A percentile compares a stretch with the other conserved stretches of the same genome.
Evolutionary conservation across 805 yeast species (phyloP).

Genomic region (Wickerhamia fluorescens): DNA sequence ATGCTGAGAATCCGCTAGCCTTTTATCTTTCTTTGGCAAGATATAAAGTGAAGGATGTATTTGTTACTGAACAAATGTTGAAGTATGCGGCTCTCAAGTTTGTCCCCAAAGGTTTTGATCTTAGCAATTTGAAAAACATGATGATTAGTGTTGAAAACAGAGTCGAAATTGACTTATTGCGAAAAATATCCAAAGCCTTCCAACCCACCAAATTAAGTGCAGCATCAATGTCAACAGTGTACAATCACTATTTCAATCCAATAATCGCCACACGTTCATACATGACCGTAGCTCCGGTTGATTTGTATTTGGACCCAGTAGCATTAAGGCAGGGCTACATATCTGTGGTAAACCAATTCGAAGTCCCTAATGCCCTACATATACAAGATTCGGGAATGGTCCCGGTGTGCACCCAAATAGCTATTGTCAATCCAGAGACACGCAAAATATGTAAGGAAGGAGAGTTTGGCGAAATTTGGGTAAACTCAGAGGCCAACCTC

Average conservation of each 20-base stretch:
- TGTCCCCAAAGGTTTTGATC: conserved; percentile 54
- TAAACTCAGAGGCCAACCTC: conserved; percentile 79
- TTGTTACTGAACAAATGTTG: conserved; percentile 77
- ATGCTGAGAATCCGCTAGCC: conserved; percentile 63
- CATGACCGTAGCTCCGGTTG: conserved; percentile 82
- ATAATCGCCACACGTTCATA: conserved; percentile 80
- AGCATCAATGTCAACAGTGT: conserved; percentile 68
- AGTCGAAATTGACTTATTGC: conserved; percentile 56
- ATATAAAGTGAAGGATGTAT: conserved; percentile 77
- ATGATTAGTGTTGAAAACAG: conserved; percentile 77
- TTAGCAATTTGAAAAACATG: conserved; percentile 65
- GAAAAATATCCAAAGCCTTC: conserved; percentile 54
- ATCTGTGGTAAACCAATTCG: conserved; percentile 68
- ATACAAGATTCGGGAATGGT: conserved; percentile 95
- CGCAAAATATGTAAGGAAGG: conserved; percentile 71
- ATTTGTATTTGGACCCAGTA: conserved; percentile 77
- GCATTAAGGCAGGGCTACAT: conserved; percentile 88
- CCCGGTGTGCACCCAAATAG: conserved; percentile 88
- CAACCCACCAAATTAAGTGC: conserved; percentile 57
- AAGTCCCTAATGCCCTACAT: conserved; percentile 60
- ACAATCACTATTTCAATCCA: conserved; percentile 75
- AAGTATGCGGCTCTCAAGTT: conserved; percentile 58
- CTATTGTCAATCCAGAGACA: conserved; percentile 94
- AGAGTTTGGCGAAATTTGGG: conserved; percentile 97
- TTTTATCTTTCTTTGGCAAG: conserved; percentile 67